Evolutionary conservation across 2,329 filamentous ascomycete species (phyloP).

Genomic region (Daldinia sp.): DNA sequence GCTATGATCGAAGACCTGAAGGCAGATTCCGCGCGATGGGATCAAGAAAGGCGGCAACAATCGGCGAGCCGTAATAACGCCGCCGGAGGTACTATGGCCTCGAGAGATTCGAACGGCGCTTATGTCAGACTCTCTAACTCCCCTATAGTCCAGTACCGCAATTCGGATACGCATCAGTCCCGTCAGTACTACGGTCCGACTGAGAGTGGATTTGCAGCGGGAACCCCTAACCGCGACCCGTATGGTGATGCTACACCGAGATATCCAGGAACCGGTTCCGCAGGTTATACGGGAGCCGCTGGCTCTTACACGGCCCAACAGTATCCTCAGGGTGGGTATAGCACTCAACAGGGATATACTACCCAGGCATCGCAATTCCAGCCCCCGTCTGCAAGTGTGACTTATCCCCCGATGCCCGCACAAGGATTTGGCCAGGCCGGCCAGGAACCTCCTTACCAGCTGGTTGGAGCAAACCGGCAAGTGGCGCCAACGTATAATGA

Average conservation of each 20-base stretch:
- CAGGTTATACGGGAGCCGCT: constrained; percentile 62
- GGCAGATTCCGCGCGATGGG: constrained; percentile 71
- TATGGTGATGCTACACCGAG: constrained; percentile 60
- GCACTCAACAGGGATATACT: constrained; percentile 47
- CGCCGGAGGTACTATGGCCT: constrained; percentile 69
- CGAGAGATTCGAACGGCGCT: constrained; percentile 64
- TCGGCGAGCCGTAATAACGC: constrained; percentile 63
- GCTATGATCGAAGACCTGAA: constrained; percentile 74
- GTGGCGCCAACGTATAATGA: constrained; percentile 48
- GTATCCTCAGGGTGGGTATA: constrained; percentile 52
- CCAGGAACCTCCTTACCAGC: constrained; percentile 50
- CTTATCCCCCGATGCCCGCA: constrained; percentile 44
- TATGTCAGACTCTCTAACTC: constrained; percentile 70
- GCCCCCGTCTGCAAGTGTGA: constrained; percentile 45
- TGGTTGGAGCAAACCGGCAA: constrained; percentile 48
- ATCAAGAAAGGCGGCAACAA: constrained; percentile 69
- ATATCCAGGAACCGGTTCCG: constrained; percentile 64
- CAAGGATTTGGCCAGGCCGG: constrained; percentile 48
- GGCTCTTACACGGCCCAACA: constrained; percentile 52
- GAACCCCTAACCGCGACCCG: constrained; percentile 45
- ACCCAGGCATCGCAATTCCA: constrained; percentile 49
- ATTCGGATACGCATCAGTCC: constrained; percentile 63
- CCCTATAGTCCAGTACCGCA: constrained; percentile 68
- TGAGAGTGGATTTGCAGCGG: constrained; percentile 49
- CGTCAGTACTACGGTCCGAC: constrained; percentile 64